Percentiles rank a stretch among this genome's conserved stretches.
Conservation (phyloP, 495 filamentous ascomycete genomes). For the Neurospora discreta region DNA sequence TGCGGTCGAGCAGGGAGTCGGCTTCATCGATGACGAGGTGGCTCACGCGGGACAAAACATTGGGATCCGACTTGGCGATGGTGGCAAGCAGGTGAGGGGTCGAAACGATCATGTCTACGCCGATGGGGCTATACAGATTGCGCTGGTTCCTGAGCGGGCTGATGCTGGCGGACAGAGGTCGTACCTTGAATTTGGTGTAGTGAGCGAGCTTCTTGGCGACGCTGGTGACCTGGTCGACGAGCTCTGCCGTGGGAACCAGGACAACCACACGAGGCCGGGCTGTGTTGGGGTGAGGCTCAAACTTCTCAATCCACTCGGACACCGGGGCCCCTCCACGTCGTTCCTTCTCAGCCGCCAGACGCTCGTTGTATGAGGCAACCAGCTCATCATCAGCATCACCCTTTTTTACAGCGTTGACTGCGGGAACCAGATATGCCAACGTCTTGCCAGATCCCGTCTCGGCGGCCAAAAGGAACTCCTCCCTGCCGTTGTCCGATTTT, state of each 20-base stretch:
- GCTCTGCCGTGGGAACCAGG: conserved; percentile 84
- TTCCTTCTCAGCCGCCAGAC: conserved; percentile 30
- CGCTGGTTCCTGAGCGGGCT: conserved; percentile 72
- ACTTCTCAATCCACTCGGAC: conserved; percentile 30
- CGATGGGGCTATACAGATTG: conserved; percentile 66
- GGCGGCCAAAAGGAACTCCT: conserved; percentile 80
- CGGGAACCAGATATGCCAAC: conserved; percentile 75
- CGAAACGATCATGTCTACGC: conserved; percentile 76
- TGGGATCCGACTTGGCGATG: conserved; percentile 76
- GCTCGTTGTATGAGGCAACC: conserved; percentile 39
- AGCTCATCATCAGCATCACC: conserved; percentile 55
- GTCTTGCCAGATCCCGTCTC: conserved; percentile 98
- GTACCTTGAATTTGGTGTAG: conserved; percentile 68
- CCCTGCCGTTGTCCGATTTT: conserved; percentile 25
- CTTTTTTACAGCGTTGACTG: conserved; percentile 71
- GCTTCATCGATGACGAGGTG: conserved; percentile 91
- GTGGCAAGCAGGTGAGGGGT: conserved; percentile 83
- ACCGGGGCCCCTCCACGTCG: conserved; percentile 40
- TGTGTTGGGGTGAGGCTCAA: conserved; percentile 56
- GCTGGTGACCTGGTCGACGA: conserved; percentile 75
- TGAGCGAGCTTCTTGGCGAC: conserved; percentile 76
- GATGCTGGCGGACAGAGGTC: conserved; percentile 64
- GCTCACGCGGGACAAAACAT: conserved; percentile 74
- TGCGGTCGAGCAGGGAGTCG: conserved; percentile 87
- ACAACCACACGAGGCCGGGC: conserved; percentile 77